Evolutionary conservation across 2,329 filamentous ascomycete species (phyloP), one percentile per base, ranked within the genome.

Genomic region (Corniculantispora saksenae): DNA sequence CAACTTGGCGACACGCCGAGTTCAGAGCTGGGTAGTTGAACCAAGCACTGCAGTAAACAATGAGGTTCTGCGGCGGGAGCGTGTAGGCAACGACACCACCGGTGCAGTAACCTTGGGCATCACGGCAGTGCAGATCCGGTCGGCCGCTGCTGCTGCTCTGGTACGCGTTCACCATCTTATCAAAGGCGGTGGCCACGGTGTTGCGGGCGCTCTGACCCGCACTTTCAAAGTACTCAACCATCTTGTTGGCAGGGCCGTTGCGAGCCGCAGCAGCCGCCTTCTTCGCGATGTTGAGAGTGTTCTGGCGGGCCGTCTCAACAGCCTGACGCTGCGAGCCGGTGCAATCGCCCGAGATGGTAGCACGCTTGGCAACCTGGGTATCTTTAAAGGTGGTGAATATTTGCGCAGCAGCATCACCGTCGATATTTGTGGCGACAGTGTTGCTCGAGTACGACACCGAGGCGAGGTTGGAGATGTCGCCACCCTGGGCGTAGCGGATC

Each of bases 151-250:
- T 54, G 6, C 74, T 72, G 23, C 40, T 27, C 13, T 38, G 17
- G 71, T 83, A 84, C 3, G 78, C 74, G 3, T 69, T 70, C 10
- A 84, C 81, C 10, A 88, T 79, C 23, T 66, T 65, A 38, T 79
- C 78, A 54, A 77, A 77, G 55, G 87, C 78, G 32, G 78, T 78
- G 3, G 82, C 78, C 17, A 88, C 84, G 1, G 75, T 78, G 56
- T 72, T 77, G 48, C 81, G 80, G 13, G 77, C 77, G 1, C 74
- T 68, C 21, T 74, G 67, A 6, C 62, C 72, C 50, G 81, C 82
- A 1, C 81, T 81, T 74, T 85, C 87, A 82, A 89, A 89, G 78
- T 86, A 88, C 68, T 86, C 82, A 51, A 72, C 74, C 70, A 86
- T 76, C 69, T 78, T 83, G 70, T 77, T 74, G 7, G 80, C 77